Evolutionary conservation across 306 rosid species (phyloP), one percentile per base, ranked within the genome.

Genomic region (Comarum palustre): DNA sequence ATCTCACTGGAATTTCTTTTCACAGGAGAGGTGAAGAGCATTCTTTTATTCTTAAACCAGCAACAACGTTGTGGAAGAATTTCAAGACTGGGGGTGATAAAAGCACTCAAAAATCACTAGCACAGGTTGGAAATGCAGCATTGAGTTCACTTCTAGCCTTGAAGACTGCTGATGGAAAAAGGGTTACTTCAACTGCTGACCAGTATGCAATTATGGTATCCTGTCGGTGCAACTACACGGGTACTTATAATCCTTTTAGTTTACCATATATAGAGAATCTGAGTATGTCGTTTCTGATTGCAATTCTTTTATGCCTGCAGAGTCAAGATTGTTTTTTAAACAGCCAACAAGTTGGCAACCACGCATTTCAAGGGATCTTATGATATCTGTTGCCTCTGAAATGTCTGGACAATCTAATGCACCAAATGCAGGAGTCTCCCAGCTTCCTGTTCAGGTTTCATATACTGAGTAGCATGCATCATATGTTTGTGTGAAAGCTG

Each of bases 1-100:
- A 62, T 47, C 80, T 69, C 62, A 52, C 63, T 76, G 68, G 48
- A 73, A 55, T 72, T 77, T 82, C 63, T 77, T 19, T 46, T 80
- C 83, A 78, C 95, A 94, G 97, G 95, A 89, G 91, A 81, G 94
- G 90, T 34, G 97, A 94, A 82, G 95, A 91, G 73, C 99, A 94
- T 80, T 94, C 97, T 78, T 94, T 90, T 83, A 88, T 94, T 69
- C 90, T 94, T 77, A 94, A 87, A 82, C 96, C 94, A 68, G 87
- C 85, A 73, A 83, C 84, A 75, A 75, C 96, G 73, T 46, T 72
- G 73, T 78, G 84, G 88, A 91, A 88, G 83, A 87, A 63, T 76
- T 69, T 84, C 58, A 84, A 88, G 80, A 60, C 73, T 74, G 82
- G 57, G 47, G 79, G 82, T 68, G 87, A 88, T 82, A 88, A 77